Base-by-base conservation (phyloP, 352 stramenopile species). In the Globisporangium rhizosaccharum region DNA sequence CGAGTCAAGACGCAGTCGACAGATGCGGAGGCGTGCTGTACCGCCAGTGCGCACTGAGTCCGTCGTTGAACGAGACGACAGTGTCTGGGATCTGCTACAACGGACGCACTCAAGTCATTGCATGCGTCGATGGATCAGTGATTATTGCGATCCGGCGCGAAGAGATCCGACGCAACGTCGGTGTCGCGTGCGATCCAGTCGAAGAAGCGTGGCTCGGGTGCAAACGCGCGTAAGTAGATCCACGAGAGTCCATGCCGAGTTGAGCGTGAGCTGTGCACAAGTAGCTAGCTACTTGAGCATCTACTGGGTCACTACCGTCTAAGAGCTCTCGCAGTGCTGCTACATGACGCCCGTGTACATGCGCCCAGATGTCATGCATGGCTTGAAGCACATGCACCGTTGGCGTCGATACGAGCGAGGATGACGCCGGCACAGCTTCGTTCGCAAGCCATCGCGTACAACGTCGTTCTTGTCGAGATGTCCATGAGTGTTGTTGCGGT, bases 131-230 rank as follows among this genome's bases (percentile, higher is more conserved):
- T n/a, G 36, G n/a, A 12, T 12, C 56, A 7, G 2, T 26, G 12
- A 25, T 33, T 18, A 28, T 51, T 14, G 48, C 28, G 18, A 56
- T 62, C 7, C 56, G 48, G 23, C 47, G 46, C n/a, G 20, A 33
- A 15, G 48, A 62, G 41, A 62, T 56, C 46, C 26, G 23, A 36
- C 56, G 50, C 14, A 41, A 48, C 14, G 37, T 56, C 20, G 57
- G 50, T 2, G 4, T 2, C 9, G 20, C 41, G 14, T 63, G 57
- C 23, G 25, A 63, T n/a, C 50, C 41, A 5, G 45, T 48, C n/a
- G 41, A 58, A 44, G 57, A 63, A 20, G 15, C n/a, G 10, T 63
- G 58, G 50, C 45, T 63, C 25, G 50, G 51, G 26, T 63, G 56
- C 42, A 30, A 9, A 33, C 50, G 12, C 18, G 20, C n/a, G 48